Percentiles rank a stretch among this genome's conserved stretches.
Conservation (phyloP, 805 yeast genomes). For the Zygotorulaspora chibaensis region DNA sequence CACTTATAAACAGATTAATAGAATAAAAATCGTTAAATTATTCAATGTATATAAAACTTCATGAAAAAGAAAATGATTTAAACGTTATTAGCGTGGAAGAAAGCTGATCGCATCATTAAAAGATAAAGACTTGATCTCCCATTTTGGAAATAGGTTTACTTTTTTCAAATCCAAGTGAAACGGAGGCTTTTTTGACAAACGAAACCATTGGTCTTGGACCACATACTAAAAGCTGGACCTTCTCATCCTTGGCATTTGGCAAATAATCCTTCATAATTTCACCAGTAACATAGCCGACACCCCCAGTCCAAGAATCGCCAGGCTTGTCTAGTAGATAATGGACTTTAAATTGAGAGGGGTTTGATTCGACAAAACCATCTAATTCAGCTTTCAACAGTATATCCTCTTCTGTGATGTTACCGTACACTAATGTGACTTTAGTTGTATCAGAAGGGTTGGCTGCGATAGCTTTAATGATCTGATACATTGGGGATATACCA, state of each 20-base stretch:
- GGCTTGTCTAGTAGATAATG: conserved; percentile 71
- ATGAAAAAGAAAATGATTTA: neutral
- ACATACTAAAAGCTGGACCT: conserved; percentile 66
- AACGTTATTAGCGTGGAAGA: neutral
- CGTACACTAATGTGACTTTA: conserved; percentile 68
- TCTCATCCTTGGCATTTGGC: conserved; percentile 55
- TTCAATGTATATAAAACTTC: conserved; percentile 4
- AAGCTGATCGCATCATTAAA: conserved; percentile 38
- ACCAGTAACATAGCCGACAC: conserved; percentile 73
- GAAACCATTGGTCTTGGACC: conserved; percentile 94
- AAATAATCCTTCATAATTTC: conserved; percentile 62
- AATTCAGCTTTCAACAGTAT: conserved; percentile 77
- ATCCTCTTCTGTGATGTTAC: conserved; percentile 75
- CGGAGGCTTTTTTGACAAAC: conserved; percentile 76
- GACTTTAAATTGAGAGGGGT: conserved; percentile 58
- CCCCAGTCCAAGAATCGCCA: conserved; percentile 64
- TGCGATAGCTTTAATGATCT: conserved; percentile 77
- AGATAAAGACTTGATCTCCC: conserved; percentile 87
- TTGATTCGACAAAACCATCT: conserved; percentile 54
- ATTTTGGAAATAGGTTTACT: conserved; percentile 85
- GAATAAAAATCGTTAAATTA: neutral
- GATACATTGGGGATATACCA: conserved; percentile 95
- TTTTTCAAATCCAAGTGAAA: conserved; percentile 69
- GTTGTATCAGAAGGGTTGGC: conserved; percentile 75
- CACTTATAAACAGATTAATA: neutral